A percentile compares a stretch with the other conserved stretches of the same genome.
These are phyloP conservation scores for Pholiota conissans DNA, from an alignment of 768 basidiomycete genomes.

Conservation along the genomic window DNA sequence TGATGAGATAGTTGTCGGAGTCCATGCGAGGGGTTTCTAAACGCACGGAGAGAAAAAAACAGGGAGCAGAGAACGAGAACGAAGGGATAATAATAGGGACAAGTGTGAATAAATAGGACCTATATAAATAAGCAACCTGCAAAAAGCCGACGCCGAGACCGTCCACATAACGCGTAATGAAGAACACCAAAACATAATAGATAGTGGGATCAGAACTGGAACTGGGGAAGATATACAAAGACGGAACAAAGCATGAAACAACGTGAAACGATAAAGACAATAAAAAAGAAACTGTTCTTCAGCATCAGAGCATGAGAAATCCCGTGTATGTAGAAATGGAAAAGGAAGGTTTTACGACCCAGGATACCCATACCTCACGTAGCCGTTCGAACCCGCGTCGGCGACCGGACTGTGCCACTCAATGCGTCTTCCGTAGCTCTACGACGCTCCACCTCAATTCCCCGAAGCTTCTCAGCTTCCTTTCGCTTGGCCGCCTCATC, in stretches of 20 bases:
- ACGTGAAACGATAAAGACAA: neutral
- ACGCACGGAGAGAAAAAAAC: neutral
- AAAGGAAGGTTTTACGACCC: neutral
- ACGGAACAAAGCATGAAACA: too few relatives aligned
- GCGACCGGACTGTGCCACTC: slow-evolving; percentile 17
- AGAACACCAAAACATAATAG: neutral
- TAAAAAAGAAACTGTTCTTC: neutral
- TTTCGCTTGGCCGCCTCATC: slow-evolving; percentile 57
- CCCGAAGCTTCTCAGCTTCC: slow-evolving; percentile 55
- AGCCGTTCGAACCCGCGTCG: slow-evolving; percentile 10
- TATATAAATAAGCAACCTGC: slow-evolving; percentile 1
- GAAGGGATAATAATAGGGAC: neutral
- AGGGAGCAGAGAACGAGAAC: neutral
- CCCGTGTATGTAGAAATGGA: neutral
- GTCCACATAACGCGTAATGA: neutral
- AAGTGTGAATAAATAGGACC: neutral
- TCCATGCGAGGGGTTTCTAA: neutral
- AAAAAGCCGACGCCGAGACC: neutral
- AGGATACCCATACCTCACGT: neutral
- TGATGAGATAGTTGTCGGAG: neutral
- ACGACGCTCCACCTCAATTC: slow-evolving; percentile 49
- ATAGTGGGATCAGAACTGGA: neutral
- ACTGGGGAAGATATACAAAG: too few relatives aligned
- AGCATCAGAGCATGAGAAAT: neutral
- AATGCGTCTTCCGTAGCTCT: slow-evolving; percentile 28